Percentiles rank a stretch among this genome's conserved stretches.
These are phyloP conservation scores for Torulaspora delbrueckii DNA, from an alignment of 805 yeast species.

Conservation along the genomic window DNA sequence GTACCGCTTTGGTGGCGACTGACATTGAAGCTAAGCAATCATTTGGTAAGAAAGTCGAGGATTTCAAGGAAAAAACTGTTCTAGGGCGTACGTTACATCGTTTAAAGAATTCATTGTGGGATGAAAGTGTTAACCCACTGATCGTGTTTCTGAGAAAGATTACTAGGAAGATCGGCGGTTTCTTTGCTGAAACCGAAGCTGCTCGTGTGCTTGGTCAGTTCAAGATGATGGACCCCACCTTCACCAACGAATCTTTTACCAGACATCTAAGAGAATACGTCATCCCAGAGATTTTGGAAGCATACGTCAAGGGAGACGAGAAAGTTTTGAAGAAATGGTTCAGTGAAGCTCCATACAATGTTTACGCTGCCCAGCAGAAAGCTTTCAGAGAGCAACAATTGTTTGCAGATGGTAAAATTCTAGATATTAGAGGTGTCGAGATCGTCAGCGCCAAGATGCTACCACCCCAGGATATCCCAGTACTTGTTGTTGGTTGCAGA, in stretches of 20 bases:
- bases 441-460: conserved; percentile 80
- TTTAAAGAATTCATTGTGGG: conserved; percentile 66
- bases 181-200: conserved; percentile 93
- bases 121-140: conserved; percentile 90
- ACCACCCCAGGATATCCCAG: conserved; percentile 90
- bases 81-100: conserved; percentile 61
- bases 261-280: conserved; percentile 85
- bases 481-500: conserved; percentile 86
- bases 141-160: conserved; percentile 76
- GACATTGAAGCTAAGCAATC: conserved; percentile 70
- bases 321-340: conserved; percentile 82
- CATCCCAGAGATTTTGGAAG: conserved; percentile 92
- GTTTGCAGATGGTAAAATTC: conserved; percentile 82
- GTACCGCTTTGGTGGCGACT: conserved; percentile 76
- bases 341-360: conserved; percentile 94
- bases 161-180: conserved; percentile 72
- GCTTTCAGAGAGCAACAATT: conserved; percentile 87
- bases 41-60: conserved; percentile 59
- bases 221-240: conserved; percentile 84
- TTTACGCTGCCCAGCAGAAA: conserved; percentile 89
- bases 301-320: conserved; percentile 88
- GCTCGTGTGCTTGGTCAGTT: conserved; percentile 87
- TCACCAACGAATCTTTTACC: conserved; percentile 72
- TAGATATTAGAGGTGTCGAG: conserved; percentile 94
- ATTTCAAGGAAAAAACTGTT: conserved; percentile 60